These are phyloP conservation scores for Umbelopsis sp. DNA, from an alignment of 371 early-diverging fungal species.

Conservation along the genomic window DNA sequence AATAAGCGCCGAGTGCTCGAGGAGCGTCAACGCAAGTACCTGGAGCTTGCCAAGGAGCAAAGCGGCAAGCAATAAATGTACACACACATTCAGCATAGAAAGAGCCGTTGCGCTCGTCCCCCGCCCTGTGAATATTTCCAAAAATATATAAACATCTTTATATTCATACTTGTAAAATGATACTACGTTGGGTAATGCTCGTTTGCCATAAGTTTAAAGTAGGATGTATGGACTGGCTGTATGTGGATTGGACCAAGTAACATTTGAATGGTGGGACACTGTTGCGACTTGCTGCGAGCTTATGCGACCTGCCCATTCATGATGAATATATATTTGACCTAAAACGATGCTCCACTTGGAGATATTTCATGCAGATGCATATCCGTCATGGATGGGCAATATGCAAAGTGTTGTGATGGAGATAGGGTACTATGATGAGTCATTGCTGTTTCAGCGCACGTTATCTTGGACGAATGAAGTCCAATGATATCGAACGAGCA, in stretches of 20 bases:
- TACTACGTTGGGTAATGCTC: background rate
- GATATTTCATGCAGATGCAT: background rate
- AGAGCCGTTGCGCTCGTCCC: background rate
- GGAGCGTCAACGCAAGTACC: slow-evolving; percentile 49
- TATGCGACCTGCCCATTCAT: too few relatives aligned
- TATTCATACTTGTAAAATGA: background rate
- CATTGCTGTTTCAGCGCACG: too few relatives aligned
- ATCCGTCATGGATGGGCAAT: too few relatives aligned
- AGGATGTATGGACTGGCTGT: background rate
- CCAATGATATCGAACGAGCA: too few relatives aligned
- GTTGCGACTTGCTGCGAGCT: too few relatives aligned
- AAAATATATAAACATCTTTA: slow-evolving; percentile 4
- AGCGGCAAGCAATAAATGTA: slow-evolving; percentile 31
- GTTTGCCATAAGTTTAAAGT: background rate
- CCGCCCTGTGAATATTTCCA: slow-evolving; percentile 12
- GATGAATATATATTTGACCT: too few relatives aligned
- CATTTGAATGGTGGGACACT: too few relatives aligned
- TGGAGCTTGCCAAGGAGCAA: slow-evolving; percentile 46
- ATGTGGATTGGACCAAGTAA: too few relatives aligned
- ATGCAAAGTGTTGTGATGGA: background rate
- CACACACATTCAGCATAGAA: background rate
- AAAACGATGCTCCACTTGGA: too few relatives aligned
- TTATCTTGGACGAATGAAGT: too few relatives aligned
- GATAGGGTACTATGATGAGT: background rate
- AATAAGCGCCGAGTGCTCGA: slow-evolving; percentile 57